phyloP scores from a whole-genome alignment of 2,329 filamentous ascomycete genomes.

The Aspergillus hortae region DNA sequence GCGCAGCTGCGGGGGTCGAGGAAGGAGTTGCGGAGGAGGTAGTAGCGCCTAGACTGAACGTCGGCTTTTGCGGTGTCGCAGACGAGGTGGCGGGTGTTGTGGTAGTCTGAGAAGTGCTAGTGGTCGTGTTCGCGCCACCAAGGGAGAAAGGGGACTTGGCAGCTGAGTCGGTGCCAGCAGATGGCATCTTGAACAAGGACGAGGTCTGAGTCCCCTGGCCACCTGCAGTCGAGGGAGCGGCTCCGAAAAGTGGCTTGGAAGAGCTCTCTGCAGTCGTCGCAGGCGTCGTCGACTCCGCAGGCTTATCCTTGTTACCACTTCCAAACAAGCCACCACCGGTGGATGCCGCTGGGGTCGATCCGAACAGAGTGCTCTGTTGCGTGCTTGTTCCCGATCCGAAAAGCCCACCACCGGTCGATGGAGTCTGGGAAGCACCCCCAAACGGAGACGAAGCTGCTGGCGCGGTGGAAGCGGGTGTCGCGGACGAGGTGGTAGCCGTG shows the following conservation, averaged over 20 bases:
- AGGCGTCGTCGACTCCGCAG: constrained; percentile 26
- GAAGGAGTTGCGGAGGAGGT: constrained; percentile 29
- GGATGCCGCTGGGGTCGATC: constrained; percentile 17
- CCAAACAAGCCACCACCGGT: constrained; percentile 10
- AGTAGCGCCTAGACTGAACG: constrained; percentile 27
- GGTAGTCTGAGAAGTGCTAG: constrained; percentile 16
- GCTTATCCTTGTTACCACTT: constrained; percentile 29
- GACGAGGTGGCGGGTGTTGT: constrained; percentile 25
- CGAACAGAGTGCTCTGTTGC: constrained; percentile 28
- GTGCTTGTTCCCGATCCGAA: constrained; percentile 25
- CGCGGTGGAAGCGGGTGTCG: constrained; percentile 22
- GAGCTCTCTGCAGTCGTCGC: constrained; percentile 20
- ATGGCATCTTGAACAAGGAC: constrained; percentile 27
- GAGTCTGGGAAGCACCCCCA: constrained; percentile 16
- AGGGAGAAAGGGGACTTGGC: constrained; percentile 26
- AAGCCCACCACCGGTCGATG: constrained; percentile 25
- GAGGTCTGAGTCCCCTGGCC: constrained; percentile 19
- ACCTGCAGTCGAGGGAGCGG: constrained; percentile 13
- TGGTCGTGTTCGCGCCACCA: constrained; percentile 12
- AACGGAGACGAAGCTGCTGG: constrained; percentile 18
- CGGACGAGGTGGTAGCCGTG: constrained; percentile 18
- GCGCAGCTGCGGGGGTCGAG: constrained; percentile 28
- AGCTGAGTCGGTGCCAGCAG: constrained; percentile 22
- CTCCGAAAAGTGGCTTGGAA: constrained; percentile 28
- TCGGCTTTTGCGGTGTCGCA: constrained; percentile 32